Conservation (phyloP, 2,329 filamentous ascomycete genomes). For the Trichoderma hamatum region DNA sequence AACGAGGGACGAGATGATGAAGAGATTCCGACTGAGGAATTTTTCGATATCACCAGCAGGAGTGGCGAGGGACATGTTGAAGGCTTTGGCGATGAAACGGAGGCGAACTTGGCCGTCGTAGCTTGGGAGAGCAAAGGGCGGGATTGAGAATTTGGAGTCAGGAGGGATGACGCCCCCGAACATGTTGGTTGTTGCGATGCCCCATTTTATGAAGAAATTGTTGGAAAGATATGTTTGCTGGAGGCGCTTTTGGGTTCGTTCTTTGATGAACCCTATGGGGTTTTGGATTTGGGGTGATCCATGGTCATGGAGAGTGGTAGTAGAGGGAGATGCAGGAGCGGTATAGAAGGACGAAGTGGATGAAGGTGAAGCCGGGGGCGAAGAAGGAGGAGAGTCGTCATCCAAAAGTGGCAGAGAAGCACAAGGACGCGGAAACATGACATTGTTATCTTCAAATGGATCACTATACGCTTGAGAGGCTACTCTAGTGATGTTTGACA, state of each 20-base stretch:
- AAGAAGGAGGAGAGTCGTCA: background rate
- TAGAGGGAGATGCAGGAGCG: background rate
- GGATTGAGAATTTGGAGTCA: background rate
- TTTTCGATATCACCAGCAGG: slow-evolving; percentile 24
- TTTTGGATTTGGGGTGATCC: background rate
- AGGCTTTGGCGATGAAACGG: slow-evolving; percentile 24
- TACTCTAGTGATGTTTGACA: background rate
- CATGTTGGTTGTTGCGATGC: background rate
- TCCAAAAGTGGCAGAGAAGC: background rate
- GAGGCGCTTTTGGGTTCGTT: background rate
- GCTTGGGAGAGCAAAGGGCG: background rate
- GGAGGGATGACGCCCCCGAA: background rate
- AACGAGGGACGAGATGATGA: slow-evolving; percentile 32
- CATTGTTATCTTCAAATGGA: background rate
- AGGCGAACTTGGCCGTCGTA: slow-evolving; percentile 13
- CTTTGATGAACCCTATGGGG: background rate
- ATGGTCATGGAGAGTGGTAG: background rate
- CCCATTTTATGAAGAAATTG: slow-evolving; percentile 9
- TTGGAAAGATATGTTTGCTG: background rate
- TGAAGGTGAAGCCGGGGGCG: background rate
- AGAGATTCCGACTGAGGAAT: slow-evolving; percentile 31
- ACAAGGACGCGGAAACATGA: background rate
- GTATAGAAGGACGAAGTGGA: background rate
- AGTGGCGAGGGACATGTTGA: slow-evolving; percentile 24
- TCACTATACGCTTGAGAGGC: background rate